Base-by-base conservation (phyloP, 768 basidiomycete genomes). In the Xerocomellus chrysenteron region DNA sequence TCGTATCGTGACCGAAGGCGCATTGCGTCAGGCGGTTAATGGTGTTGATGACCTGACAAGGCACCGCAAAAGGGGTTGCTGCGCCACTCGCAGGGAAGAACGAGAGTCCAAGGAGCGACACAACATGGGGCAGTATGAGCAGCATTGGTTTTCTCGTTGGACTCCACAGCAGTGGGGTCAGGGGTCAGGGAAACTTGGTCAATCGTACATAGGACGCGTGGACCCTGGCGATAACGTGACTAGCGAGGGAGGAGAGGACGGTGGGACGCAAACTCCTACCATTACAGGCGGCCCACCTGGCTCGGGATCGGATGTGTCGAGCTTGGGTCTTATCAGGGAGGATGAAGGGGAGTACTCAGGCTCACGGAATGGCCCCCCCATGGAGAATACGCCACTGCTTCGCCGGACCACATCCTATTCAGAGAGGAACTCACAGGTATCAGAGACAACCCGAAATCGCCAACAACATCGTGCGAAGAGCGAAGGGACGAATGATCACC, bases 61-160 rank as follows among this genome's bases (percentile, higher is more conserved):
- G 42, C 48, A 30, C 12, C 59, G 45, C 21, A 61, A 59, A 40
- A 37, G 62, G 60, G 16, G 32, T 62, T 12, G 52, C 43, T 43
- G n/a, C n/a, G n/a, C n/a, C n/a, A 1, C 58, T 67, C n/a, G 49
- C 47, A 0, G 50, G 52, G 5, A 64, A 59, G 53, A 26, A 56
- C 47, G 69, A 68, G 24, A 73, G 70, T 10, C 71, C 70, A 11
- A 61, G 70, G 51, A 73, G 70, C 55, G 70, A 68, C 56, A 72
- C 72, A 14, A 74, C 73, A 1, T 74, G 73, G 73, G 73, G 73
- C 39, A 68, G 68, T 28, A 62, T 72, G 62, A 39, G 52, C 46
- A 71, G 71, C 24, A 65, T 74, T 19, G 68, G 71, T 2, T 19
- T 60, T 36, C 66, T 74, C 21, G 32, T 71, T 17, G 70, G 73